Conservation (phyloP, 2,329 filamentous ascomycete species). For the Scedosporium apiospermum region DNA sequence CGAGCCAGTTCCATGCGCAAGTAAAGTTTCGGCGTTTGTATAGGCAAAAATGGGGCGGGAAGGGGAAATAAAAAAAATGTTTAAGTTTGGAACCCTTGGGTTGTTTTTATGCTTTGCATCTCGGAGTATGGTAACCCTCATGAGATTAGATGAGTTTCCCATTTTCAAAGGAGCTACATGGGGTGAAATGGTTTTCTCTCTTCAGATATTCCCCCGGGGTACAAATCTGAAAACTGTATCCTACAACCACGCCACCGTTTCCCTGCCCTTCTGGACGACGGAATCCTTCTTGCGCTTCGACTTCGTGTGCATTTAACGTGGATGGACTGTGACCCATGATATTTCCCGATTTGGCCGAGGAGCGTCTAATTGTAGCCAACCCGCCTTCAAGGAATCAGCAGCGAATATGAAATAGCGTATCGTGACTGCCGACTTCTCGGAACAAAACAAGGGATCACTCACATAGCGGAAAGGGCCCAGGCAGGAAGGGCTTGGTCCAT, state of each 20-base stretch:
- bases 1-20: slow-evolving; percentile 92
- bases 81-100: neutral
- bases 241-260: neutral
- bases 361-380: too few relatives aligned
- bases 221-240: slow-evolving; percentile 1
- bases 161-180: neutral
- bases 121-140: slow-evolving; percentile 1
- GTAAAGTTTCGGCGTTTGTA: slow-evolving; percentile 34
- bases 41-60: neutral
- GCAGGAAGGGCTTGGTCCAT: too few relatives aligned
- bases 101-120: slow-evolving; percentile 3
- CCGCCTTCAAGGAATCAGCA: too few relatives aligned
- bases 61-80: neutral
- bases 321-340: neutral
- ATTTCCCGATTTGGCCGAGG: too few relatives aligned
- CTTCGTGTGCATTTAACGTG: neutral
- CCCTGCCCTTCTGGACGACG: neutral
- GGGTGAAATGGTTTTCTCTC: neutral
- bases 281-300: neutral
- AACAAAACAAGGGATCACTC: too few relatives aligned
- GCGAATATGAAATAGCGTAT: too few relatives aligned
- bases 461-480: too few relatives aligned
- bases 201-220: neutral
- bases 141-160: slow-evolving; percentile 2
- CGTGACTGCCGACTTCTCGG: too few relatives aligned